phyloP scores from a whole-genome alignment of 2,329 filamentous ascomycete species.

The Colletotrichum ledebouriae region DNA sequence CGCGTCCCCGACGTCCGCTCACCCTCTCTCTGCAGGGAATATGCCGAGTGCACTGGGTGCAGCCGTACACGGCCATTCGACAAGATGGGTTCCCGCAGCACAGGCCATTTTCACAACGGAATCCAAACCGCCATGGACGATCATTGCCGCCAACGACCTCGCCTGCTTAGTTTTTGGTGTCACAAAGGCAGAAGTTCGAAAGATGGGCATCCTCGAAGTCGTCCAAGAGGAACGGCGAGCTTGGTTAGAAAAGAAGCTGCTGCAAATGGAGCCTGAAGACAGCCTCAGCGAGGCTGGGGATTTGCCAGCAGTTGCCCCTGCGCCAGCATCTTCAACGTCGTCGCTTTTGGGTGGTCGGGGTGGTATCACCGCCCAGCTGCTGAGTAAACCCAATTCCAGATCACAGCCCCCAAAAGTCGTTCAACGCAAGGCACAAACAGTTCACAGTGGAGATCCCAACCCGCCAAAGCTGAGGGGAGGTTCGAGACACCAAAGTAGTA shows the following conservation, averaged over 20 bases:
- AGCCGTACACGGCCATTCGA: slow-evolving; percentile 86
- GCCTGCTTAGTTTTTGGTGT: slow-evolving; percentile 99
- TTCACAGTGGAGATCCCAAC: slow-evolving; percentile 68
- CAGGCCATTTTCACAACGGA: slow-evolving; percentile 99
- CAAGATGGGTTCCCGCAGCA: slow-evolving; percentile 88
- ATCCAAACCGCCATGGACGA: slow-evolving; percentile 90
- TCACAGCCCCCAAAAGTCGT: slow-evolving; percentile 67
- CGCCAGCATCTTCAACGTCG: slow-evolving; percentile 58
- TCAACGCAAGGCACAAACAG: slow-evolving; percentile 73
- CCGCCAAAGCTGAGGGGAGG: slow-evolving; percentile 67
- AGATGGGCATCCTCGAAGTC: slow-evolving; percentile 94
- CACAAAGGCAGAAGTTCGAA: slow-evolving; percentile 93
- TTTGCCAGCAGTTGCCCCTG: slow-evolving; percentile 52
- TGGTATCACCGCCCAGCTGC: slow-evolving; percentile 87
- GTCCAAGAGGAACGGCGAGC: slow-evolving; percentile 89
- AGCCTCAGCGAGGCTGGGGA: slow-evolving; percentile 50
- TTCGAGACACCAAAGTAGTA: slow-evolving; percentile 77
- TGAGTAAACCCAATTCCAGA: slow-evolving; percentile 83
- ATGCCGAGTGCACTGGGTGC: slow-evolving; percentile 66
- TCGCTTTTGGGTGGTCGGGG: slow-evolving; percentile 75
- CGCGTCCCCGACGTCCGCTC: slow-evolving; percentile 60
- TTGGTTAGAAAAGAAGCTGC: slow-evolving; percentile 90
- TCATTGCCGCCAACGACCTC: slow-evolving; percentile 94
- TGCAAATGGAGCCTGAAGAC: slow-evolving; percentile 68
- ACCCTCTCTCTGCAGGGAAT: slow-evolving; percentile 55